phyloP scores from a whole-genome alignment of 148 eudicot species.

The Dianthus caryophyllus region DNA sequence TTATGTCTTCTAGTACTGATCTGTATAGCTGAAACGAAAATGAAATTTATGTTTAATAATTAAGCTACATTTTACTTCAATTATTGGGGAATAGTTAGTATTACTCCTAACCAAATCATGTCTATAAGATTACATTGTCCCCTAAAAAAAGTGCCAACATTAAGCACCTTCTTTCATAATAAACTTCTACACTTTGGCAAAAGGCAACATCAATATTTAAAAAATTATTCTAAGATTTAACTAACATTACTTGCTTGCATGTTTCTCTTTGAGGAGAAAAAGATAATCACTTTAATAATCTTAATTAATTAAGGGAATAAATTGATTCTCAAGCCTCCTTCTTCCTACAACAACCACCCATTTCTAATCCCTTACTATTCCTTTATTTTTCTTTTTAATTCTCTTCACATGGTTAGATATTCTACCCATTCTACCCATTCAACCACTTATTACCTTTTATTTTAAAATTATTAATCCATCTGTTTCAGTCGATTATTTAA shows the following conservation, averaged over 20 bases:
- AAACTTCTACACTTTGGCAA: not conserved
- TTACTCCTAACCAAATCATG: not conserved
- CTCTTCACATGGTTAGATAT: slow-evolving; percentile 18
- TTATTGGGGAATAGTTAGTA: not conserved
- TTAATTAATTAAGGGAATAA: not conserved
- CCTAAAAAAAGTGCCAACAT: not conserved
- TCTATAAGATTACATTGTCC: not conserved
- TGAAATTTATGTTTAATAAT: not conserved
- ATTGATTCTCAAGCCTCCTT: slow-evolving; percentile 27
- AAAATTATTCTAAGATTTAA: slow-evolving; percentile 5
- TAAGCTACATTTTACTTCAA: not conserved
- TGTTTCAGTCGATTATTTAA: too few species aligned
- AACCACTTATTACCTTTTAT: slow-evolving; percentile 1
- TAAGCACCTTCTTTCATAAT: not conserved
- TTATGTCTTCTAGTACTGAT: slow-evolving; percentile 4
- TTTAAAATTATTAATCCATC: not conserved
- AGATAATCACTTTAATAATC: not conserved
- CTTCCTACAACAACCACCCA: slow-evolving; percentile 35
- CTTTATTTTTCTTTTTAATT: slow-evolving; percentile 7
- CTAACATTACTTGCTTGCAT: not conserved
- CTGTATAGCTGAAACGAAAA: too few species aligned
- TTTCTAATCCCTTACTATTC: slow-evolving; percentile 26
- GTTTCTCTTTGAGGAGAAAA: not conserved
- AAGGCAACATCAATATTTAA: not conserved
- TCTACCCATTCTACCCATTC: slow-evolving; percentile 17